phyloP scores from a whole-genome alignment of 257 asterid genomes.

The Forsythia viridissima region DNA sequence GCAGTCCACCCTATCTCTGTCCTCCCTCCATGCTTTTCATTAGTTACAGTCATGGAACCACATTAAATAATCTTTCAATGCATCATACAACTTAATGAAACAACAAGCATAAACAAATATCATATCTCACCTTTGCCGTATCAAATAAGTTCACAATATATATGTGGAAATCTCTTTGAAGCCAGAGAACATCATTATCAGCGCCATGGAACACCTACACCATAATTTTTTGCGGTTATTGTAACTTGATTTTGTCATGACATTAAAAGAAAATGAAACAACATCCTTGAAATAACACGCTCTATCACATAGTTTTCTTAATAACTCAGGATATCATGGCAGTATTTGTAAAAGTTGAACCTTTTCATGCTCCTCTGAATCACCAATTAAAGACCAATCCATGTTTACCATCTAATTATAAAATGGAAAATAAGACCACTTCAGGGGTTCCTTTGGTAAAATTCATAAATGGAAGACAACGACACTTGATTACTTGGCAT shows the following conservation, averaged over 20 bases:
- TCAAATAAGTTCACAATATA: constrained; percentile 92
- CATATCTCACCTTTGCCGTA: constrained; percentile 78
- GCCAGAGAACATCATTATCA: constrained; percentile 97
- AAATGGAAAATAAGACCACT: not conserved
- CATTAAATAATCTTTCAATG: constrained; percentile 15
- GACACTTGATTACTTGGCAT: too few species aligned
- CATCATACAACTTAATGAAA: constrained; percentile 6
- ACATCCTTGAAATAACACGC: not conserved
- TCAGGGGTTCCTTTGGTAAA: not conserved
- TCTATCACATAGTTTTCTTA: constrained; percentile 1
- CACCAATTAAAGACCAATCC: not conserved
- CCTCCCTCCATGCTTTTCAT: constrained; percentile 16
- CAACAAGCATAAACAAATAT: not conserved
- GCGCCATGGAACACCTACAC: constrained; percentile 96
- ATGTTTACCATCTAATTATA: not conserved
- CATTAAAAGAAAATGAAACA: constrained; percentile 1
- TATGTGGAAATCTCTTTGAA: constrained; percentile 93
- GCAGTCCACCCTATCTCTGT: constrained; percentile 5
- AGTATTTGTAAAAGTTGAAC: not conserved
- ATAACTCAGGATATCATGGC: constrained; percentile 4
- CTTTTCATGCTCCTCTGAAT: not conserved
- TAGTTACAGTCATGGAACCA: constrained; percentile 18
- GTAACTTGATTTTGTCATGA: constrained; percentile 3
- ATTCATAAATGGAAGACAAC: not conserved
- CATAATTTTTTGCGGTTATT: constrained; percentile 10